Base-by-base conservation (phyloP, 805 yeast genomes). In the Torulaspora indica region DNA sequence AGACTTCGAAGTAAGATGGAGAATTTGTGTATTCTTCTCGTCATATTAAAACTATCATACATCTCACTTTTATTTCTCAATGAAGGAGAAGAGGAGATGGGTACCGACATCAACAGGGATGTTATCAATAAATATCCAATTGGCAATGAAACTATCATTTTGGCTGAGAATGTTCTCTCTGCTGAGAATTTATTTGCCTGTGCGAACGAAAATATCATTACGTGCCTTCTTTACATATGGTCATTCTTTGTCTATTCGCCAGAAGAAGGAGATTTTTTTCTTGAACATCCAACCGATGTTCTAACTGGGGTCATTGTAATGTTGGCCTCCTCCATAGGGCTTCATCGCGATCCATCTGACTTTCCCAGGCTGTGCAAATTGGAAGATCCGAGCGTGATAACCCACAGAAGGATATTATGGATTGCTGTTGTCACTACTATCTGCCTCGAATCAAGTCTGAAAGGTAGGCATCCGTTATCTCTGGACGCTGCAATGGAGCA, bases 221-320 rank as follows among this genome's bases (percentile, higher is more conserved):
- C 59, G 8, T 64, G 62, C 38, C 45, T 60, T 27, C 48, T 61
- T 35, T 64, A 60, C 36, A 53, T 61, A 24, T 64, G 69, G 69
- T 49, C 64, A 10, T 59, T 56, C 33, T 57, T 57, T 27, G 65
- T 56, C 9, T 56, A 61, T 40, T 58, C 69, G 1, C 67, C 69
- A 1, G 67, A 64, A 37, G 61, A 61, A 46, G 64, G 66, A 18
- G 68, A 64, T 47, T 57, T 58, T 20, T 60, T 62, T 40, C 45
- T 56, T 27, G 66, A 55, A 29, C 64, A 62, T 32, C 67, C 69
- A 14, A 61, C 69, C 1, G 68, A 61, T 47, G 54, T 61, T 10
- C 49, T 64, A 2, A 49, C 55, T n/a, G 61, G 66, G 22, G 36
- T 61, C 7, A 53, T 63, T 10, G 49, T 58, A 35, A 56, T 57